Percentiles rank a stretch among this genome's conserved stretches.
Conservation (phyloP, 371 early-diverging fungal species). For the Paraphysoderma sedebokerense region DNA sequence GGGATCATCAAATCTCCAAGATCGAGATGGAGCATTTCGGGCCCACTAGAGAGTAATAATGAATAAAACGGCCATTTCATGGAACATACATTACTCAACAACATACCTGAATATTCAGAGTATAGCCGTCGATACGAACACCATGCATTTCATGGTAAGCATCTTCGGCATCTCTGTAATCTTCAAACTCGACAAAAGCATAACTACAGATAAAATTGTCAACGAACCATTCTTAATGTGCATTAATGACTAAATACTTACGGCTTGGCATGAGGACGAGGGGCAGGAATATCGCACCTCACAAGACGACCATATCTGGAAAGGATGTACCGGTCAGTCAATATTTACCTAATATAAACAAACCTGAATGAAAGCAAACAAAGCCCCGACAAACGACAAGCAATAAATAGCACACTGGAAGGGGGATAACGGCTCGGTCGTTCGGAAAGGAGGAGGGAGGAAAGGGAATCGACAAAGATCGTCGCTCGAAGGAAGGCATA, state of each 20-base stretch:
- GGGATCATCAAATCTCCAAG: too few relatives aligned
- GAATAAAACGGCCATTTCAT: neutral
- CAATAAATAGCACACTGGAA: neutral
- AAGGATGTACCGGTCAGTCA: neutral
- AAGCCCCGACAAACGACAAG: neutral
- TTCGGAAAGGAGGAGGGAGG: neutral
- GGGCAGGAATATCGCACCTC: constrained; percentile 72
- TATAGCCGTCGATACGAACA: constrained; percentile 53
- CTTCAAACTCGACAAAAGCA: constrained; percentile 87
- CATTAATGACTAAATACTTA: constrained; percentile 17
- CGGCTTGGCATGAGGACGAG: constrained; percentile 40
- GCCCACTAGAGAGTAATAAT: constrained; percentile 36
- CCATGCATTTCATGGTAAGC: constrained; percentile 81
- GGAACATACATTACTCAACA: neutral
- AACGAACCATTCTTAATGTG: constrained; percentile 1
- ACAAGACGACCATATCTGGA: constrained; percentile 59
- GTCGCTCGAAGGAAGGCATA: neutral
- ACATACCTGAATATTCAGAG: constrained; percentile 54
- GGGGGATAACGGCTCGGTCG: neutral
- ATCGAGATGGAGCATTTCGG: too few relatives aligned
- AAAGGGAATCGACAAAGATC: neutral
- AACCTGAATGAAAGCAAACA: neutral
- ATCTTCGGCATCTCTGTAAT: constrained; percentile 68
- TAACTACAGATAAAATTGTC: constrained; percentile 25
- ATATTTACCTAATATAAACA: neutral